Conservation (phyloP, 2,329 filamentous ascomycete genomes). For the Acephala macrosclerotiorum region DNA sequence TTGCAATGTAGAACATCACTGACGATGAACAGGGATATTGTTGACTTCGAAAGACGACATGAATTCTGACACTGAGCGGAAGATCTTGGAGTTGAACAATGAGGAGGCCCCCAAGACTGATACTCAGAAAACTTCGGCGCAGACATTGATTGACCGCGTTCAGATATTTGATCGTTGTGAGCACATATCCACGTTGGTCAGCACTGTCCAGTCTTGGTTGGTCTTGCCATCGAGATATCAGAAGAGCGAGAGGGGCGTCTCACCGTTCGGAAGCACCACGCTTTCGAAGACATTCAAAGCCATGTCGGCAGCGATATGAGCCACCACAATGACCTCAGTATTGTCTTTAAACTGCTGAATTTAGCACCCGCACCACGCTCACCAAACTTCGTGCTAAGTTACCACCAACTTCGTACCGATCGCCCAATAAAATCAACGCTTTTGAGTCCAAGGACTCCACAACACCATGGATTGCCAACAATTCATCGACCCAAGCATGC, state of each 20-base stretch:
- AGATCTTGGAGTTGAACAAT: background rate
- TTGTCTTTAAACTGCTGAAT: slow-evolving; percentile 12
- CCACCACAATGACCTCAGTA: slow-evolving; percentile 6
- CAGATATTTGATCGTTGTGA: background rate
- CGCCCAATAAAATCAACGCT: background rate
- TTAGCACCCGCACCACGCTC: slow-evolving; percentile 6
- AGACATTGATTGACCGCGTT: background rate
- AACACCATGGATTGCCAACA: slow-evolving; percentile 7
- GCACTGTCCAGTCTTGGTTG: background rate
- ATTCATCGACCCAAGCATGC: slow-evolving; percentile 4
- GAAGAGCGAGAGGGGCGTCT: background rate
- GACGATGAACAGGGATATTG: background rate
- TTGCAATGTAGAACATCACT: too few relatives aligned
- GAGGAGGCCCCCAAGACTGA: background rate
- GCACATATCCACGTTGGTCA: background rate
- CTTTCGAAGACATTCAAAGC: background rate
- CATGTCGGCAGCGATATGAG: background rate
- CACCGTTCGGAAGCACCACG: background rate
- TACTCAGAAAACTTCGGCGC: background rate
- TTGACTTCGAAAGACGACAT: too few relatives aligned
- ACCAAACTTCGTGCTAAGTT: slow-evolving; percentile 8
- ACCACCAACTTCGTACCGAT: background rate
- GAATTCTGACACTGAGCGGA: background rate
- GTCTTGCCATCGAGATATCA: background rate
- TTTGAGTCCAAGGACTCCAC: slow-evolving; percentile 3